phyloP scores from a whole-genome alignment of 225 moss, liverwort and hornwort species.

The Physcomitrellopsis africana region DNA sequence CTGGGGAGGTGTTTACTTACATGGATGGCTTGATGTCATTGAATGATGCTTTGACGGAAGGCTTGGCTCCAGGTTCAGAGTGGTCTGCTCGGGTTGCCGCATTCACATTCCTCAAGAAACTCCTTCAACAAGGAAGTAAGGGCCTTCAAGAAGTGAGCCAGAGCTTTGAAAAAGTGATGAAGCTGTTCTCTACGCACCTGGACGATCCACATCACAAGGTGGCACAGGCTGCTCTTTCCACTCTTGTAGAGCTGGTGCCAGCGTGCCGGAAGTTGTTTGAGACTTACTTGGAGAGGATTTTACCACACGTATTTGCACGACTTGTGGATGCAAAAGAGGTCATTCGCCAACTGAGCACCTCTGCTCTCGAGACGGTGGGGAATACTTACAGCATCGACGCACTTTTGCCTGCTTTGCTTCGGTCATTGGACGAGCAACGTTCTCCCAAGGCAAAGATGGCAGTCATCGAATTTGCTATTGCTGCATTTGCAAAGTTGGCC shows the following conservation, averaged over 20 bases:
- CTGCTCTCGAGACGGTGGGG: constrained; percentile 84
- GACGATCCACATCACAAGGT: constrained; percentile 99
- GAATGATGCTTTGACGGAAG: constrained; percentile 90
- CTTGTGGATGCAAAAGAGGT: constrained; percentile 91
- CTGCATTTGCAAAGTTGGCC: constrained; percentile 88
- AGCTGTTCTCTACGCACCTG: constrained; percentile 90
- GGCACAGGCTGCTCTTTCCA: constrained; percentile 91
- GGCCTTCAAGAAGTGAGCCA: constrained; percentile 91
- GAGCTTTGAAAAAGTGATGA: constrained; percentile 88
- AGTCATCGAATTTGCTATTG: constrained; percentile 92
- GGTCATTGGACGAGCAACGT: constrained; percentile 96
- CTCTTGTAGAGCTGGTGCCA: constrained; percentile 85
- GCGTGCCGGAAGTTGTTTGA: constrained; percentile 89
- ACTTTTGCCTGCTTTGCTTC: constrained; percentile 86
- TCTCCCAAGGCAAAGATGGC: constrained; percentile 96
- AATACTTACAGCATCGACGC: constrained; percentile 92
- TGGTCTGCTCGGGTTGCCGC: constrained; percentile 98
- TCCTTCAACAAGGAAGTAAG: constrained; percentile 86
- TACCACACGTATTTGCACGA: constrained; percentile 91
- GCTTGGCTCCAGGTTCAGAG: constrained; percentile 81
- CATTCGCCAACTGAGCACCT: constrained; percentile 85
- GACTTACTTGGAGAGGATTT: constrained; percentile 84
- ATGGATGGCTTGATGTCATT: constrained; percentile 86
- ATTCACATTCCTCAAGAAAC: constrained; percentile 83
- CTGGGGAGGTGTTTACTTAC: constrained; percentile 71